Evolutionary conservation across 352 stramenopile species (phyloP), one percentile per base, ranked within the genome.

Genomic region (Thalassiosira ordinaria): DNA sequence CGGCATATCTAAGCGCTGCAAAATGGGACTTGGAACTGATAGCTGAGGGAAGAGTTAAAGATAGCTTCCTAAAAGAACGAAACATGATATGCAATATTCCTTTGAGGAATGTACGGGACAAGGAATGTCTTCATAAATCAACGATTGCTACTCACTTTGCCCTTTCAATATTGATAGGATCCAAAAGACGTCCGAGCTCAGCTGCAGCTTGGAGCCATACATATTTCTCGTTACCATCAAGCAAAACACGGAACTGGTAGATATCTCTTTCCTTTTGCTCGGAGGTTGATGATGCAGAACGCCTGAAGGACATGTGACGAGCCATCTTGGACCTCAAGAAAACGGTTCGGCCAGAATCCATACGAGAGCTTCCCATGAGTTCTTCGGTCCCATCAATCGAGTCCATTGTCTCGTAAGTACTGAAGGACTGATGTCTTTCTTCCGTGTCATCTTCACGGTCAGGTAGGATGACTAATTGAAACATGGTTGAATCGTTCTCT

Each of bases 171-270:
- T 56, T 62, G 33, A 20, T 6, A 37, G n/a, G 37, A 22, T 37
- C 37, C 13, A 31, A 78, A 0, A 82, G 52, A 2, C 74, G 65
- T 6, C 52, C 52, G 14, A 82, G 41, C 66, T 82, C 74, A 14
- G 65, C 33, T 52, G 74, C 74, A 44, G 74, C 74, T 72, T 73
- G 47, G 18, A 82, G 59, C 74, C 74, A 82, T 22, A 82, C 73
- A 41, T 78, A 82, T 22, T 82, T 82, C 39, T 82, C 74, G 41
- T 82, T 82, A 26, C 74, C 74, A 60, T 82, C 74, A 8, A 82
- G 47, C 4, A 82, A 41, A 29, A 71, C 66, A 53, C 74, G 65
- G 44, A 78, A 82, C 33, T 68, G 66, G 41, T 69, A 82, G 22
- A 82, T 56, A 13, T 64, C 62, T 57, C n/a, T n/a, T n/a, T 82